A percentile compares a stretch with the other conserved stretches of the same genome.
phyloP scores from a whole-genome alignment of 768 basidiomycete species.

The Tubosaeta sp. region DNA sequence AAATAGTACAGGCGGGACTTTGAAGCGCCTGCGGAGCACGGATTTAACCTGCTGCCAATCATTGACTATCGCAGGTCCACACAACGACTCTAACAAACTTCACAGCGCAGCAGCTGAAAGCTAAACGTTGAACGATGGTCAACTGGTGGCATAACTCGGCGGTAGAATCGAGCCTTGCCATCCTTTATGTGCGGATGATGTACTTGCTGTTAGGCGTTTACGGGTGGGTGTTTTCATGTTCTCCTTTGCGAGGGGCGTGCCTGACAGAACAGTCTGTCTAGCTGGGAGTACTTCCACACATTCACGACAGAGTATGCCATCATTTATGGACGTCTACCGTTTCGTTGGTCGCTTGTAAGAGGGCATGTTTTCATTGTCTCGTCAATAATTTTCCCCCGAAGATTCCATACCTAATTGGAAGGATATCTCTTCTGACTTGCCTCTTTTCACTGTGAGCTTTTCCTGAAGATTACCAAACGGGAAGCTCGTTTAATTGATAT shows the following conservation, averaged over 20 bases:
- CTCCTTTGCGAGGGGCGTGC: neutral
- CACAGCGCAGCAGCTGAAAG: neutral
- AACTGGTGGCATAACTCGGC: constrained; percentile 14
- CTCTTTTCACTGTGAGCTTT: constrained; percentile 4
- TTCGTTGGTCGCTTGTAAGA: constrained; percentile 25
- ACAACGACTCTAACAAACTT: neutral
- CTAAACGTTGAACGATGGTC: too few species aligned
- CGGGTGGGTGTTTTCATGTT: constrained; percentile 8
- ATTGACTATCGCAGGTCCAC: neutral
- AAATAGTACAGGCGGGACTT: neutral
- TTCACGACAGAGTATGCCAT: constrained; percentile 18
- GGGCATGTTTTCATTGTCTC: neutral
- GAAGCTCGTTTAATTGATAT: neutral
- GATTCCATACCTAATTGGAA: constrained; percentile 13
- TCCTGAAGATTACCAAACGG: neutral
- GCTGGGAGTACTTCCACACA: constrained; percentile 23
- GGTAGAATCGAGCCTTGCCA: neutral
- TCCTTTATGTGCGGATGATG: neutral
- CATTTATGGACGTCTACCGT: constrained; percentile 14
- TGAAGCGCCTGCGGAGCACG: neutral
- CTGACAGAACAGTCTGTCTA: neutral
- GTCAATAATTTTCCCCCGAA: neutral
- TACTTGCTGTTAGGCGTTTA: constrained; percentile 16
- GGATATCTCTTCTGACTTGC: neutral
- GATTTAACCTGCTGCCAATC: neutral